Evolutionary conservation across 139 green algal genomes (phyloP).

Genomic region (Choricystis sp.): DNA sequence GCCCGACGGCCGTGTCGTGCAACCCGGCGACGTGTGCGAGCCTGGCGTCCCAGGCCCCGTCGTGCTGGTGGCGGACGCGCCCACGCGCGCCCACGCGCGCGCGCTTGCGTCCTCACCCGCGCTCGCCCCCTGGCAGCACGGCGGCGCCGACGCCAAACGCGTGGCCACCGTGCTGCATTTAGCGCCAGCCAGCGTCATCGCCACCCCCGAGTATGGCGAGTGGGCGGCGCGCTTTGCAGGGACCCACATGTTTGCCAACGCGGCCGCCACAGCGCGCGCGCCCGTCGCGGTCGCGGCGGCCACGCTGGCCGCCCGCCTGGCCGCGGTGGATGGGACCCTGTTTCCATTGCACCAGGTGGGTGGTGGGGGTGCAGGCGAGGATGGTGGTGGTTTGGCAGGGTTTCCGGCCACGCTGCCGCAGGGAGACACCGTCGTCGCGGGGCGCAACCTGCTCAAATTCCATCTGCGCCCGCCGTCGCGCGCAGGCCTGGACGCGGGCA

Average conservation of each 20-base stretch:
- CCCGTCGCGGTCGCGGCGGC: constrained; percentile 15
- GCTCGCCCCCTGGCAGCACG: constrained; percentile 2
- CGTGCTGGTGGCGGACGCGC: constrained; percentile 76
- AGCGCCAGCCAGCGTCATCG: constrained; percentile 23
- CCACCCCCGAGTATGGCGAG: constrained; percentile 13
- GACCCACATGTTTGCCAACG: constrained; percentile 9
- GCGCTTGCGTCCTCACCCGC: constrained; percentile 10
- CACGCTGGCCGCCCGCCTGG: constrained; percentile 45
- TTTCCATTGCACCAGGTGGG: constrained; percentile 40
- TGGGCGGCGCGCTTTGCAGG: constrained; percentile 21
- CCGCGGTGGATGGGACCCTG: constrained; percentile 35
- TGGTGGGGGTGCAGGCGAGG: background rate
- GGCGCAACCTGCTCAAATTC: constrained; percentile 32
- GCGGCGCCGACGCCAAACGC: constrained; percentile 4
- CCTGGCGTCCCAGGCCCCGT: constrained; percentile 41
- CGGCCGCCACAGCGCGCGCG: background rate
- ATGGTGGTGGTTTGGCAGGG: background rate
- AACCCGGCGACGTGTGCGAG: constrained; percentile 57
- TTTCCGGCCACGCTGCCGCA: background rate
- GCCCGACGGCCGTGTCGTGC: constrained; percentile 26
- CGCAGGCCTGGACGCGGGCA: constrained; percentile 19
- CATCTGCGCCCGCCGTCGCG: constrained; percentile 26
- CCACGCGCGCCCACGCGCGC: constrained; percentile 22
- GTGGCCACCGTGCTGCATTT: constrained; percentile 46
- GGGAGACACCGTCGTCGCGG: constrained; percentile 1